These are phyloP conservation scores for Oldenlandia corymbosa DNA, from an alignment of 257 asterid genomes.

Conservation along the genomic window DNA sequence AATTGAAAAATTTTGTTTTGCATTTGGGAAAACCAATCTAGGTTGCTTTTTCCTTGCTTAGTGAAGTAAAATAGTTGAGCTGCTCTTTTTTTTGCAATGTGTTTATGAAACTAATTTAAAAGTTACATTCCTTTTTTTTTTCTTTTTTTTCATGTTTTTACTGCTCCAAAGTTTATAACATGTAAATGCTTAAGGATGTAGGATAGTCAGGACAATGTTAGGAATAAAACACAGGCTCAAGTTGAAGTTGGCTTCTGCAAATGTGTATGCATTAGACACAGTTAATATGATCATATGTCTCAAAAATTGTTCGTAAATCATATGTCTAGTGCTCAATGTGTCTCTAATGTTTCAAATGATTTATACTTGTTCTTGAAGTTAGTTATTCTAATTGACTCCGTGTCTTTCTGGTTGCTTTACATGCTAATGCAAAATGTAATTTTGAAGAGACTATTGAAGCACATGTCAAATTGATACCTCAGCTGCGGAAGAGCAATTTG, in stretches of 20 bases:
- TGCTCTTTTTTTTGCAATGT: no score
- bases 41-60: neutral
- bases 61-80: neutral
- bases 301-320: neutral
- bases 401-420: slow-evolving; percentile 43
- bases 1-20: neutral
- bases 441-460: slow-evolving; percentile 93
- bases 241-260: no score
- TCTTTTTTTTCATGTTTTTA: no score
- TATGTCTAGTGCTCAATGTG: neutral
- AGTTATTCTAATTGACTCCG: slow-evolving; percentile 30
- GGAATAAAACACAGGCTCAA: no score
- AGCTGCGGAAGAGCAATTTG: slow-evolving; percentile 87
- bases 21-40: neutral
- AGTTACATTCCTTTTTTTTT: no score
- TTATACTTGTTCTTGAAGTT: slow-evolving; percentile 18
- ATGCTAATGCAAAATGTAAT: slow-evolving; percentile 59
- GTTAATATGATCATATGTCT: neutral
- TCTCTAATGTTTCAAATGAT: neutral
- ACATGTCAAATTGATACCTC: slow-evolving; percentile 86
- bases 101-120: no score
- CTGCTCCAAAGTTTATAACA: no score
- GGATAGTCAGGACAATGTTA: no score
- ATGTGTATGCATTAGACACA: no score
- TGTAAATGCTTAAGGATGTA: neutral